These are phyloP conservation scores for Euphorbia tirucalli DNA, from an alignment of 345 rosid species.

Conservation along the genomic window DNA sequence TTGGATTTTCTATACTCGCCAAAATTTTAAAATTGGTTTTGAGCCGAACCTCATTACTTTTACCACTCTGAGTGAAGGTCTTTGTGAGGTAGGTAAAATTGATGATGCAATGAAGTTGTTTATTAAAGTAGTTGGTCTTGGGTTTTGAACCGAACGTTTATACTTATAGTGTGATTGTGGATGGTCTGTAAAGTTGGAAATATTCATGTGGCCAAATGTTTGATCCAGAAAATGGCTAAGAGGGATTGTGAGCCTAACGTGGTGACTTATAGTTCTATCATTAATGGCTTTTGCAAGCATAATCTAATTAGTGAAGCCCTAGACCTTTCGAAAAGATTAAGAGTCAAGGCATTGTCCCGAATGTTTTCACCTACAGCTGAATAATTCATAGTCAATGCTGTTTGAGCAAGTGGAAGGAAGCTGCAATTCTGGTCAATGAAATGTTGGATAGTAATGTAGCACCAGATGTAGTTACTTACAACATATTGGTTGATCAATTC, in stretches of 20 bases:
- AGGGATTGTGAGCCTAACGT: not conserved
- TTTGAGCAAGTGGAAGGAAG: conserved; percentile 9
- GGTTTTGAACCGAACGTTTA: not conserved
- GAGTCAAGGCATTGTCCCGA: not conserved
- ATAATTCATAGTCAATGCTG: not conserved
- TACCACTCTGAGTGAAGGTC: not conserved
- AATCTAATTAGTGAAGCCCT: not conserved
- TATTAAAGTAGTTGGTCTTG: not conserved
- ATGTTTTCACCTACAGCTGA: not conserved
- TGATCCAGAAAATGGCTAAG: not conserved
- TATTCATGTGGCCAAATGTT: not conserved
- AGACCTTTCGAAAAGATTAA: not conserved
- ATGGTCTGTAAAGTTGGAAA: not conserved
- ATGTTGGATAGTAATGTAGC: not conserved
- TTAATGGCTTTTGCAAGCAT: conserved; percentile 1
- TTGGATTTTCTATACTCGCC: not conserved
- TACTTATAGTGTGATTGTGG: not conserved
- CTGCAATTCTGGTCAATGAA: not conserved
- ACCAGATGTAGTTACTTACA: not conserved
- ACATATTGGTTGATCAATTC: too few relatives aligned
- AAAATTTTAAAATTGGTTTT: not conserved
- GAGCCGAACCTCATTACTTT: not conserved
- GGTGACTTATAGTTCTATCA: not conserved
- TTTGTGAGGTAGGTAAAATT: not conserved
- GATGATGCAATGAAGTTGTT: not conserved